These are phyloP conservation scores for Sonneratia alba DNA, from an alignment of 345 rosid genomes.

Conservation along the genomic window DNA sequence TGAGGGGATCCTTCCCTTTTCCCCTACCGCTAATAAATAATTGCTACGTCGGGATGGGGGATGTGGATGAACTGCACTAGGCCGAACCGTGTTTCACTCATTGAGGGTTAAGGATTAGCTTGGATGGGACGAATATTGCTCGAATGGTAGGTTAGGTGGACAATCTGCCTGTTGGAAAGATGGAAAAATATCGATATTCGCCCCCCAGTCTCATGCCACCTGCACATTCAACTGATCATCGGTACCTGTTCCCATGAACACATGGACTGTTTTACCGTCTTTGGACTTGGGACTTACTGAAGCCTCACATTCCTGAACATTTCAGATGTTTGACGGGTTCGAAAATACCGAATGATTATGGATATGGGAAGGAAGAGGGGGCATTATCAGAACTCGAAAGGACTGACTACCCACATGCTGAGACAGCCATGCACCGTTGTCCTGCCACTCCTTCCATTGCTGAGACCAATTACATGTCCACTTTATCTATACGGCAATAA, in stretches of 20 bases:
- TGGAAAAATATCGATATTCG: neutral
- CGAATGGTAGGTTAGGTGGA: no score
- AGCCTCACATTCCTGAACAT: no score
- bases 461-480: slow-evolving; percentile 38
- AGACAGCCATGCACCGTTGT: slow-evolving; percentile 25
- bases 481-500: neutral
- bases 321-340: no score
- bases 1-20: neutral
- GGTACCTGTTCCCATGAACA: no score
- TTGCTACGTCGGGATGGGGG: neutral
- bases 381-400: neutral
- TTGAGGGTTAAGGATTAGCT: no score
- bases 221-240: no score
- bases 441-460: slow-evolving; percentile 6
- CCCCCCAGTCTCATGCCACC: no score
- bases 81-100: no score
- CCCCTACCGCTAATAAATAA: neutral
- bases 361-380: neutral
- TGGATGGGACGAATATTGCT: no score
- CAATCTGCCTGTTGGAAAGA: slow-evolving; percentile 37
- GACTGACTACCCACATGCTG: slow-evolving; percentile 32
- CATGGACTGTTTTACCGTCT: no score
- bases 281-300: no score
- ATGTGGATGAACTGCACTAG: neutral
- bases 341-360: no score